Evolutionary conservation across 306 rosid species (phyloP).

Genomic region (Cercis canadensis): DNA sequence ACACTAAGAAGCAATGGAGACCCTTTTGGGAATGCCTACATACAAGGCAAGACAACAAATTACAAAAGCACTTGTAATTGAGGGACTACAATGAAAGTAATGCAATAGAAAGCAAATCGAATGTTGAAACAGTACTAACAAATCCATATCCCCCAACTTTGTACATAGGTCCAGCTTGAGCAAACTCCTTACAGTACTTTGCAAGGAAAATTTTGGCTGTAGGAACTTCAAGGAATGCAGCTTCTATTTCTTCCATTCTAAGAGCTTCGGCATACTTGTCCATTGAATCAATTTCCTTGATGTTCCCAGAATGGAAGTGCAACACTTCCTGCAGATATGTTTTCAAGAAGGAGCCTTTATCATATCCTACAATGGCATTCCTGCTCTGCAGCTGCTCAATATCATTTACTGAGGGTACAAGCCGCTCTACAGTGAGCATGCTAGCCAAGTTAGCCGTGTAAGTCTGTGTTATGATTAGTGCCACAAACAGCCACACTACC

Average conservation of each 20-base stretch:
- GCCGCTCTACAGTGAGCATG: constrained; percentile 47
- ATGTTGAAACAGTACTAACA: constrained; percentile 26
- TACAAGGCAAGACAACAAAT: constrained; percentile 8
- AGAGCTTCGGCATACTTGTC: constrained; percentile 43
- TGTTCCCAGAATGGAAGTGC: background rate
- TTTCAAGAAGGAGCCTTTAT: constrained; percentile 36
- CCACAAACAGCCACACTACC: constrained; percentile 54
- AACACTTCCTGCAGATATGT: constrained; percentile 33
- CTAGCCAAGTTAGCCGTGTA: constrained; percentile 50
- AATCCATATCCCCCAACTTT: constrained; percentile 61
- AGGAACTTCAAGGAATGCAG: constrained; percentile 51
- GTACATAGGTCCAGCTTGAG: constrained; percentile 44
- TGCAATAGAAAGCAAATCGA: background rate
- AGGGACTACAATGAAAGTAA: background rate
- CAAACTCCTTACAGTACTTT: constrained; percentile 46
- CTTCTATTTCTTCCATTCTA: constrained; percentile 46
- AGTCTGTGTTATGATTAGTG: constrained; percentile 46
- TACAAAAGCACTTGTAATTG: background rate
- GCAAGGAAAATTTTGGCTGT: constrained; percentile 55
- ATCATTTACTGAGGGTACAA: constrained; percentile 44
- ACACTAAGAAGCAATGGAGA: constrained; percentile 42
- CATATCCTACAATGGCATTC: constrained; percentile 40
- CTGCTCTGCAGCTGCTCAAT: constrained; percentile 24
- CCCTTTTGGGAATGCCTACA: constrained; percentile 52
- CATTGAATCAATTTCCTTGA: constrained; percentile 14